Percentiles rank a stretch among this genome's conserved stretches.
Conservation (phyloP, 164 flowering plant genomes). For the Amborella trichopoda region DNA sequence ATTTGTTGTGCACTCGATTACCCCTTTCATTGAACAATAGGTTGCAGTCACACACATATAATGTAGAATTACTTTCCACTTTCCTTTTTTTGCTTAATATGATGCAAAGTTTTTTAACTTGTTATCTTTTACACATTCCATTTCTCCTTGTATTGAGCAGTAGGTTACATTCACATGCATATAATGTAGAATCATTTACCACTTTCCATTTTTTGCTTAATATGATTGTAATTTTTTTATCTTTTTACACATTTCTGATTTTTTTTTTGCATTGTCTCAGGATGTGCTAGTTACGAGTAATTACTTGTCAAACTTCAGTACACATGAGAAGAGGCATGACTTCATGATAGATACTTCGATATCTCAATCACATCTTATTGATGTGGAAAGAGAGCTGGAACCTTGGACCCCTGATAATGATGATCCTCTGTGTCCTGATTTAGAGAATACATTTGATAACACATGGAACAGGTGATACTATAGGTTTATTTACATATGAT, state of each 20-base stretch:
- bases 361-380: slow-evolving; percentile 59
- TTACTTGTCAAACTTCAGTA: slow-evolving; percentile 37
- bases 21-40: too few species aligned
- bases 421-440: slow-evolving; percentile 61
- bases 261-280: slow-evolving; percentile 24
- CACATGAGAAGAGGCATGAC: slow-evolving; percentile 46
- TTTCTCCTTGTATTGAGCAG: too few species aligned
- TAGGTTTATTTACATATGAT: neutral
- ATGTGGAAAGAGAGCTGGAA: slow-evolving; percentile 62
- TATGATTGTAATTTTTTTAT: too few species aligned
- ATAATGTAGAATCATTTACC: too few species aligned
- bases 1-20: too few species aligned
- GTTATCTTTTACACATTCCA: too few species aligned
- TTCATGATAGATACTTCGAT: slow-evolving; percentile 71
- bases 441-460: slow-evolving; percentile 75
- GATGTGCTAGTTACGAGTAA: slow-evolving; percentile 53
- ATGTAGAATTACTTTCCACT: too few species aligned
- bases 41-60: too few species aligned
- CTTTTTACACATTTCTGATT: neutral
- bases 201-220: too few species aligned
- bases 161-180: too few species aligned
- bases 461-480: slow-evolving; percentile 65
- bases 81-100: too few species aligned
- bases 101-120: too few species aligned
- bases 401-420: slow-evolving; percentile 92